Base-by-base conservation (phyloP, 495 filamentous ascomycete species). In the Diplogelasinospora grovesii region DNA sequence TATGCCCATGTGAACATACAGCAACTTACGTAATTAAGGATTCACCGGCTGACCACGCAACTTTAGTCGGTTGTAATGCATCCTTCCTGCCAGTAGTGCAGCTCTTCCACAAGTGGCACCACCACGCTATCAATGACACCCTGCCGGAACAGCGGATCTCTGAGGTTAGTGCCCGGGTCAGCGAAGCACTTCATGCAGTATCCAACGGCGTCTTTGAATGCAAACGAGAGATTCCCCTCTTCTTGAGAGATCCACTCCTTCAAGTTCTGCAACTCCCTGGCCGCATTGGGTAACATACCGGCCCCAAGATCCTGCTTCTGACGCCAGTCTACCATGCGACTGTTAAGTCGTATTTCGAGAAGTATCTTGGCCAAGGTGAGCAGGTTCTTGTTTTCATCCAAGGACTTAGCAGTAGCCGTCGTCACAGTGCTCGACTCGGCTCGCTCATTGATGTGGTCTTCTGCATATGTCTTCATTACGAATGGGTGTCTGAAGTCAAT, bases 141-240 rank as follows among this genome's bases (percentile, higher is more conserved):
- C 32, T 36, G 32, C 9, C 32, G 32, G 13, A 36, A 36, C 15
- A 19, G 15, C 32, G 22, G 7, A 21, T 36, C 32, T 13, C 22
- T 21, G 16, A 36, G 32, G 6, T 36, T 19, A 4, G 32, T 21
- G 16, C 22, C 32, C 5, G 32, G 32, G 13, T 36, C 32, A 21
- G 32, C 32, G 15, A 36, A 36, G 22, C 32, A 36, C 18, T 36
- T 36, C 32, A 36, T 36, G 32, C 32, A 36, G 16, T 36, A 15
- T 21, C 15, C 15, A 13, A 36, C 22, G 7, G 22, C 32, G 32
- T n/a, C n/a, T n/a, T n/a, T n/a, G 32, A 21, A 36, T 8, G 32
- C 32, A 21, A 36, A 19, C 32, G 32, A 36, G 11, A 36, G 32
- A 15, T 36, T 36, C 7, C 32, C 32, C 32, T 21, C 22, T 36